A percentile compares a stretch with the other conserved stretches of the same genome.
Conservation (phyloP, 23 red algal genomes). For the Rhodosorus marinus region DNA sequence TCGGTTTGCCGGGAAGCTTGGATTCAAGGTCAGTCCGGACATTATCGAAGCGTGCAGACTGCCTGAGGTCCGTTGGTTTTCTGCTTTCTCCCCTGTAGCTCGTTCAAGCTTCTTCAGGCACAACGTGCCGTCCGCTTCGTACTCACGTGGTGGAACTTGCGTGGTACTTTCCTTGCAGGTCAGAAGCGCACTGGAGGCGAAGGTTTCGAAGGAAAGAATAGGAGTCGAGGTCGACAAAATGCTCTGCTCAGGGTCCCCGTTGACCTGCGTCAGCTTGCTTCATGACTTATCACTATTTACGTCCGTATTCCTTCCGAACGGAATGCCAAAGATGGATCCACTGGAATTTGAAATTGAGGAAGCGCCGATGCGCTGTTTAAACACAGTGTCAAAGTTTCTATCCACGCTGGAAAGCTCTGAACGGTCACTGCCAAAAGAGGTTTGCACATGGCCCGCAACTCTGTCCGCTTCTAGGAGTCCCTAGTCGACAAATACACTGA, state of each 20-base stretch:
- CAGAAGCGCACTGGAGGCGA: slow-evolving; percentile 36
- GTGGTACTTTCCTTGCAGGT: too few relatives aligned
- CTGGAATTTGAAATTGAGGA: background rate
- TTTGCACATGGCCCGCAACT: too few relatives aligned
- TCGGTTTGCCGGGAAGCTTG: slow-evolving; percentile 62
- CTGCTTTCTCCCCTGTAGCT: too few relatives aligned
- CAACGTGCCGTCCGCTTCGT: too few relatives aligned
- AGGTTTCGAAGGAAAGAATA: slow-evolving; percentile 74
- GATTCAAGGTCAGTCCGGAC: slow-evolving; percentile 32
- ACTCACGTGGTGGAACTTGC: too few relatives aligned
- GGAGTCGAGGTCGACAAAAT: slow-evolving; percentile 50
- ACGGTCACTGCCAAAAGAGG: too few relatives aligned
- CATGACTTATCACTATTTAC: background rate
- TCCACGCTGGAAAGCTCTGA: too few relatives aligned
- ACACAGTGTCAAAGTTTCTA: too few relatives aligned
- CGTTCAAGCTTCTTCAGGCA: too few relatives aligned
- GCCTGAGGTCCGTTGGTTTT: slow-evolving; percentile 31
- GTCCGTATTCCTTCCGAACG: slow-evolving; percentile 5
- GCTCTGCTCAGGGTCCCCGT: slow-evolving; percentile 8
- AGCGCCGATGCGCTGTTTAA: background rate
- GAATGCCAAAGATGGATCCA: background rate
- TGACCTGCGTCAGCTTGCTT: slow-evolving; percentile 1
- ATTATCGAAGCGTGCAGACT: slow-evolving; percentile 23
- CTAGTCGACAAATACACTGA: too few relatives aligned
- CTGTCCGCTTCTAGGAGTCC: too few relatives aligned